Evolutionary conservation across 148 eudicot species (phyloP).

Genomic region (Rhododendron henanense): DNA sequence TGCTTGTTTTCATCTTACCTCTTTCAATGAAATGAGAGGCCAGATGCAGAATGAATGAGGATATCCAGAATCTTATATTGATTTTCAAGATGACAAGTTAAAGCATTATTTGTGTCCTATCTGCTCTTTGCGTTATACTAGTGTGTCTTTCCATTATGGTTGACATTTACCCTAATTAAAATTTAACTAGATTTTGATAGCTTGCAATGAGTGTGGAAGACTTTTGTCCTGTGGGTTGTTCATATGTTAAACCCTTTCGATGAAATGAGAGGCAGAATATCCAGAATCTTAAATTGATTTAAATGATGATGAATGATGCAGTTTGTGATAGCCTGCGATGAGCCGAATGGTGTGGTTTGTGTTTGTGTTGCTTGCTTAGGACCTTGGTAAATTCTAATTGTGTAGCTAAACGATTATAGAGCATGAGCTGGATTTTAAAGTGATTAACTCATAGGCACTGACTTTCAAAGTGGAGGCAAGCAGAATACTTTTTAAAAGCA

Average conservation of each 20-base stretch:
- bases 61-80: neutral
- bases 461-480: neutral
- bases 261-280: neutral
- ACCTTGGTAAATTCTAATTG: neutral
- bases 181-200: neutral
- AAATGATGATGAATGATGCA: neutral
- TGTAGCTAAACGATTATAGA: neutral
- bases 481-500: neutral
- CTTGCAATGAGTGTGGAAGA: neutral
- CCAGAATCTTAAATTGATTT: neutral
- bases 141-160: neutral
- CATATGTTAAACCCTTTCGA: neutral
- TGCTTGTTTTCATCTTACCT: too few species aligned
- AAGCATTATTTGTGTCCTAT: neutral
- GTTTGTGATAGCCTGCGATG: neutral
- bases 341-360: neutral
- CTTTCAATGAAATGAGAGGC: too few species aligned
- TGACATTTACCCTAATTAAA: neutral
- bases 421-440: neutral
- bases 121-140: neutral
- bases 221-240: neutral
- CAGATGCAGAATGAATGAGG: too few species aligned
- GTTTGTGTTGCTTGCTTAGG: neutral
- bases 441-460: neutral
- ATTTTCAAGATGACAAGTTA: neutral